Base-by-base conservation (phyloP, 208 protist genomes). In the Trypanosoma vivax region DNA sequence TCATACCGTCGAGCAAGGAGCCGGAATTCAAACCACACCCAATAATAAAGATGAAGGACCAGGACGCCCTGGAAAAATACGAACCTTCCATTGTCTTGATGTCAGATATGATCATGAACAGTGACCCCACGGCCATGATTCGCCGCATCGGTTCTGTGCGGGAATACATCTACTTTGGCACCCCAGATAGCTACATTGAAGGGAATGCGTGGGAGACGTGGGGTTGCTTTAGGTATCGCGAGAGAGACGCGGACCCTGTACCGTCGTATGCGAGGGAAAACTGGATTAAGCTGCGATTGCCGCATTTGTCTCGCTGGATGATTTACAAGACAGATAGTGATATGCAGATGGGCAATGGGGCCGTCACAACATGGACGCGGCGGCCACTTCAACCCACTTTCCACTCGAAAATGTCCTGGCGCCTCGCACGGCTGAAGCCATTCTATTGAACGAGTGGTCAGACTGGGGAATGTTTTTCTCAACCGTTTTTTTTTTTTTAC, bases 151-250 rank as follows among this genome's bases (percentile, higher is more conserved):
- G 86, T 27, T 85, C 70, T 18, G 82, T 93, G 37, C 70, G 78
- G 2, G 82, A 93, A 79, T 93, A 90, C 57, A 57, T 82, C 19
- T 86, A 87, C 65, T 85, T 93, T 70, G 86, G 86, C 34, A 73
- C 87, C 33, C 77, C 81, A 7, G 66, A 90, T 55, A 90, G 81
- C 69, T 93, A 93, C 63, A 65, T 81, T 45, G 81, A 88, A 52
- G 86, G 86, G 0, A 67, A 89, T 53, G 59, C 74, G 23, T 93
- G 86, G 83, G 73, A 88, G 40, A 93, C 86, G 33, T 93, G 81
- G 77, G 86, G 86, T 25, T 72, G 80, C 64, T 76, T 79, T 60
- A 89, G 77, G 65, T 89, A 92, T 53, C 76, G 78, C n/a, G 61
- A 68, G 37, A 55, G 65, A 50, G 73, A 70, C 41, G 72, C 50